Evolutionary conservation across 345 rosid species (phyloP).

Genomic region (Eucalyptus victrix): DNA sequence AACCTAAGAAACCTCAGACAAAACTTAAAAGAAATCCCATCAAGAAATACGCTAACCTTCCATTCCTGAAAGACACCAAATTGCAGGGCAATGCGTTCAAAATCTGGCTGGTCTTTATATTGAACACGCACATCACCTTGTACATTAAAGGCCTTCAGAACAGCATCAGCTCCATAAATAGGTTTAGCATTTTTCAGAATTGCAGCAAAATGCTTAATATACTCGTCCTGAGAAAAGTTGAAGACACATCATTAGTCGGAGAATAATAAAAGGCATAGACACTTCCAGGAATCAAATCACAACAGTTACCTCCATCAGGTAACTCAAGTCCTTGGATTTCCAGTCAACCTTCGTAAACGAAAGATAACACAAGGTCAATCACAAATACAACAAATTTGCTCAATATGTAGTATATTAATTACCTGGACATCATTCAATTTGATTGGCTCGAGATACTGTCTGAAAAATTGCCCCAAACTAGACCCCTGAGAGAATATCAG

Average conservation of each 20-base stretch:
- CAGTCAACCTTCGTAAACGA: slow-evolving; percentile 54
- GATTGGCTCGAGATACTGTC: slow-evolving; percentile 80
- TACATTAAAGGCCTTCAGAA: slow-evolving; percentile 48
- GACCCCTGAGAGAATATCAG: slow-evolving; percentile 55
- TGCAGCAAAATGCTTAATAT: slow-evolving; percentile 42
- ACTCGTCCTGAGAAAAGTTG: slow-evolving; percentile 47
- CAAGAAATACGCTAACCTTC: slow-evolving; percentile 51
- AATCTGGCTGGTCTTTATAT: slow-evolving; percentile 65
- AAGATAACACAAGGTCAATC: neutral
- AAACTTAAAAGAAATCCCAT: neutral
- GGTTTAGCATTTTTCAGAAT: slow-evolving; percentile 62
- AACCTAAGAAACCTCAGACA: neutral
- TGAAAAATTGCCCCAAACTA: slow-evolving; percentile 91
- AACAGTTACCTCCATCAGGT: slow-evolving; percentile 68
- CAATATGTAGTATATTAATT: neutral
- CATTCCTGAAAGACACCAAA: slow-evolving; percentile 95
- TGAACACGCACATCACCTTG: slow-evolving; percentile 62
- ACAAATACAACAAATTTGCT: neutral
- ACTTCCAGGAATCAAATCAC: neutral
- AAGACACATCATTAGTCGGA: neutral
- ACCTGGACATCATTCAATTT: slow-evolving; percentile 87
- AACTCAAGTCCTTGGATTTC: slow-evolving; percentile 81
- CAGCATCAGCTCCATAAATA: slow-evolving; percentile 53
- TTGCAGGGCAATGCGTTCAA: slow-evolving; percentile 63
- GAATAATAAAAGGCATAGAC: neutral